Conservation (phyloP, 306 rosid species). For the Crotalaria pallida region DNA sequence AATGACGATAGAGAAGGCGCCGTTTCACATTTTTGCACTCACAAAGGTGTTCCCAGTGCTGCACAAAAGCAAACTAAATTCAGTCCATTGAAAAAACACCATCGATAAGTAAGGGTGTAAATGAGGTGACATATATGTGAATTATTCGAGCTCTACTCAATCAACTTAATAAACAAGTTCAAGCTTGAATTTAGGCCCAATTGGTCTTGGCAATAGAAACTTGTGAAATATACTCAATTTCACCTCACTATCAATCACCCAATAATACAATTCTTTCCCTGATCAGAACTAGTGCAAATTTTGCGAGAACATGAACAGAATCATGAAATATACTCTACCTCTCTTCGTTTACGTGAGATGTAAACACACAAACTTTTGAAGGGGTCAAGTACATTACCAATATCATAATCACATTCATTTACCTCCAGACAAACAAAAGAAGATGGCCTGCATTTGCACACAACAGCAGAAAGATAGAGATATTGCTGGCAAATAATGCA, state of each 20-base stretch:
- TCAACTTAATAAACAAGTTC: background rate
- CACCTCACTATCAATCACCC: background rate
- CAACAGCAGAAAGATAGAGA: slow-evolving; percentile 91
- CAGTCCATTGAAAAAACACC: slow-evolving; percentile 18
- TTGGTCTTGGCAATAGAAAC: background rate
- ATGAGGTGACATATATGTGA: background rate
- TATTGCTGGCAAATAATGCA: slow-evolving; percentile 92
- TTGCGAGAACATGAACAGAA: background rate
- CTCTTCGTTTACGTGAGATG: background rate
- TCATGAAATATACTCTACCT: background rate
- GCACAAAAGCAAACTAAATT: slow-evolving; percentile 32
- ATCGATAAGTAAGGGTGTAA: background rate
- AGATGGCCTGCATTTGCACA: slow-evolving; percentile 74
- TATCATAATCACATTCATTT: slow-evolving; percentile 34
- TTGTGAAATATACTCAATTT: too few species aligned
- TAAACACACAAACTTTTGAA: background rate
- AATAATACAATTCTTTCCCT: background rate
- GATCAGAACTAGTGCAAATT: background rate
- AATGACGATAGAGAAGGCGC: slow-evolving; percentile 75
- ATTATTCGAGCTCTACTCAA: background rate
- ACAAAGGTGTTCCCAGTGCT: slow-evolving; percentile 93
- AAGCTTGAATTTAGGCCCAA: background rate
- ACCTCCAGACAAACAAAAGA: slow-evolving; percentile 92
- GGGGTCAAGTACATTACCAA: too few species aligned
- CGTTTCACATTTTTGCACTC: slow-evolving; percentile 76